Evolutionary conservation across 768 basidiomycete species (phyloP).

Genomic region (Podaxis rugospora): DNA sequence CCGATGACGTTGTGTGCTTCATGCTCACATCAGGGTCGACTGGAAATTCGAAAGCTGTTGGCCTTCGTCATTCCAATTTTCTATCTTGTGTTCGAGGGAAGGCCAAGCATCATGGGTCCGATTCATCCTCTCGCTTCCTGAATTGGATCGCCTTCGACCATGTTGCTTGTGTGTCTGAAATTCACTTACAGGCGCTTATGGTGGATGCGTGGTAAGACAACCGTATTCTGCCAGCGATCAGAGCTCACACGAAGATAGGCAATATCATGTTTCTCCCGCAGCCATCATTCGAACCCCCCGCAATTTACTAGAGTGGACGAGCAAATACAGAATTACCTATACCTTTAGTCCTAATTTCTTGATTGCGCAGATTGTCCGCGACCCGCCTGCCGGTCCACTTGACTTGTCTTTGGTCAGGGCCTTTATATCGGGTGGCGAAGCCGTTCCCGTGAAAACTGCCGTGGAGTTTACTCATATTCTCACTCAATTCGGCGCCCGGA

Average conservation of each 20-base stretch:
- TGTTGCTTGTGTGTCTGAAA: conserved; percentile 8
- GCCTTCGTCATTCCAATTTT: conserved; percentile 6
- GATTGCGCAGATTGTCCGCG: conserved; percentile 6
- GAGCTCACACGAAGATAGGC: not conserved
- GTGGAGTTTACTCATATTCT: conserved; percentile 7
- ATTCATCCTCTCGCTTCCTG: not conserved
- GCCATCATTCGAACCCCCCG: conserved; percentile 2
- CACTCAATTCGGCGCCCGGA: not conserved
- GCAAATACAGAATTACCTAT: conserved; percentile 2
- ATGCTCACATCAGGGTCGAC: conserved; percentile 9
- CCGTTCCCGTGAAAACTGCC: conserved; percentile 4
- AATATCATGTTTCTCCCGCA: conserved; percentile 5
- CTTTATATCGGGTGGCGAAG: conserved; percentile 8
- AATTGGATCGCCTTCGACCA: conserved; percentile 10
- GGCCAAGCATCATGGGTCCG: conserved; percentile 1
- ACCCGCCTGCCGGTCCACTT: not conserved
- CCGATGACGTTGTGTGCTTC: conserved; percentile 2
- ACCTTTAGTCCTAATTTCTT: conserved; percentile 9
- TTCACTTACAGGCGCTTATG: conserved; percentile 7
- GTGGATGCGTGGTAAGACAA: conserved; percentile 2
- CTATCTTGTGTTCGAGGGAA: conserved; percentile 6
- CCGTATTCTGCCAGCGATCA: not conserved
- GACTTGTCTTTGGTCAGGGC: not conserved
- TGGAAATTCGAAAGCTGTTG: conserved; percentile 5
- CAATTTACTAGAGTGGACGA: conserved; percentile 4